Conservation (phyloP, 2,329 filamentous ascomycete genomes). For the Metarhizium brunneum region DNA sequence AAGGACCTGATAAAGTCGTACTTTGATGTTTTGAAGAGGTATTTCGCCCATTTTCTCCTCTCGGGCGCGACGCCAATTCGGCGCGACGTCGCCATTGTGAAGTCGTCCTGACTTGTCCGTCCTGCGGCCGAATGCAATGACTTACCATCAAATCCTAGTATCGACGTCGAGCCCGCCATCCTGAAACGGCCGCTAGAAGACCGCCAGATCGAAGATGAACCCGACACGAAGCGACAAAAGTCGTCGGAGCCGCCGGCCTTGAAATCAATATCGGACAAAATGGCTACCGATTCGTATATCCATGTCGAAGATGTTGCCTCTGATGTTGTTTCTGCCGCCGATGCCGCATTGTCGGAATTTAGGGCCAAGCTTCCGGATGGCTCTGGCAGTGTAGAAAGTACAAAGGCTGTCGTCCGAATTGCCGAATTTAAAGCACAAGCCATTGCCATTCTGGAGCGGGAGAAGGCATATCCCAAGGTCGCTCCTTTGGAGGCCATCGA, state of each 20-base stretch:
- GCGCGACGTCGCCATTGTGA: neutral
- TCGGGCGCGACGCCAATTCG: neutral
- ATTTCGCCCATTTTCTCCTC: constrained; percentile 11
- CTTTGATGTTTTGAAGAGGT: constrained; percentile 29
- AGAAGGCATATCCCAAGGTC: constrained; percentile 40
- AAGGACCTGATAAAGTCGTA: constrained; percentile 29
- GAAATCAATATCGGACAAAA: constrained; percentile 45
- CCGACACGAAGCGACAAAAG: constrained; percentile 52
- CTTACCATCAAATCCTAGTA: constrained; percentile 31
- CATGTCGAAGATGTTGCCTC: constrained; percentile 56
- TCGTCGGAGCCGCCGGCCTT: constrained; percentile 32
- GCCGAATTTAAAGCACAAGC: constrained; percentile 53
- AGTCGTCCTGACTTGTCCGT: neutral
- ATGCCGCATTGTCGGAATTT: constrained; percentile 39
- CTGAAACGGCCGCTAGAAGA: constrained; percentile 44
- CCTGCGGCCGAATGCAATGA: constrained; percentile 5
- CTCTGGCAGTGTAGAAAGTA: constrained; percentile 18
- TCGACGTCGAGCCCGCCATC: constrained; percentile 45
- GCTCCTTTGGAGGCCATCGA: constrained; percentile 27
- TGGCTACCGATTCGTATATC: constrained; percentile 40
- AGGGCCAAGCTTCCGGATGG: constrained; percentile 22
- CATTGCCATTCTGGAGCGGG: constrained; percentile 52
- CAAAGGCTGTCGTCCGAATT: constrained; percentile 33
- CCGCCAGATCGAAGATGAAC: constrained; percentile 35
- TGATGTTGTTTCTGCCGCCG: constrained; percentile 42